phyloP scores from a whole-genome alignment of 202 grass and related monocot species.

The Setaria italica region DNA sequence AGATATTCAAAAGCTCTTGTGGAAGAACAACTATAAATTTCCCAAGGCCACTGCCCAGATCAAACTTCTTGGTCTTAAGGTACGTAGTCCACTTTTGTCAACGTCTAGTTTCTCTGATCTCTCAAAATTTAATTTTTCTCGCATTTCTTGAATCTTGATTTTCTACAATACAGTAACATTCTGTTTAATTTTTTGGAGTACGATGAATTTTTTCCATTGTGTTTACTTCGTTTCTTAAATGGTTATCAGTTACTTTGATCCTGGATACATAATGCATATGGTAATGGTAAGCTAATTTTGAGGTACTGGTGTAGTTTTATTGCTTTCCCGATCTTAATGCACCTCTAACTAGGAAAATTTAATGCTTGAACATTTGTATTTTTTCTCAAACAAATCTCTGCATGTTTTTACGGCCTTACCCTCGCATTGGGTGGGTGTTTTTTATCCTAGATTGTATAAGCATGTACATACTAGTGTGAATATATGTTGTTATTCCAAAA shows the following conservation, averaged over 20 bases:
- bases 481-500: neutral
- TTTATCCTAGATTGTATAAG: neutral
- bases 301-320: neutral
- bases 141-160: neutral
- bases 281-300: neutral
- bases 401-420: neutral
- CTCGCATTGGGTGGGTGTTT: neutral
- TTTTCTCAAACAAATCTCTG: neutral
- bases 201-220: slow-evolving; percentile 8
- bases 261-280: neutral
- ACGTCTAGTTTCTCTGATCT: slow-evolving; percentile 7
- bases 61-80: slow-evolving; percentile 93
- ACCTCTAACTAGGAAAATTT: neutral
- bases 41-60: slow-evolving; percentile 84
- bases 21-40: slow-evolving; percentile 92
- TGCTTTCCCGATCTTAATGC: neutral
- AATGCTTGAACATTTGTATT: neutral
- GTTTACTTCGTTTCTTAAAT: neutral
- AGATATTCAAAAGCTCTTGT: slow-evolving; percentile 88
- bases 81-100: slow-evolving; percentile 30
- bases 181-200: neutral
- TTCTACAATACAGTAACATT: neutral
- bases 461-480: neutral
- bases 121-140: neutral
- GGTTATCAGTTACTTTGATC: neutral